Conservation (phyloP, 2,329 filamentous ascomycete species). For the Pseudocercospora crystallina region DNA sequence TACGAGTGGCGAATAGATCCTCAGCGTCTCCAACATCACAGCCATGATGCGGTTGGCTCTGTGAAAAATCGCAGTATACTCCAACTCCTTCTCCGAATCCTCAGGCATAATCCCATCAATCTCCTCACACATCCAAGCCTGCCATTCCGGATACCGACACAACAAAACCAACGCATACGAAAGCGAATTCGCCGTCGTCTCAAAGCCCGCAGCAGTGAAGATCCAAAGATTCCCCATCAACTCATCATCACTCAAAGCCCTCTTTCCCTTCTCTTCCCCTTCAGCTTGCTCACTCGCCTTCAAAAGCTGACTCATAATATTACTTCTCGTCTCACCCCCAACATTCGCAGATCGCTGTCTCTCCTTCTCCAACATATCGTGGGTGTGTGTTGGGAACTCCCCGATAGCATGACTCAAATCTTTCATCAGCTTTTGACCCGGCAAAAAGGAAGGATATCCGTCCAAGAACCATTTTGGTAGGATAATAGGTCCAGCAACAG, state of each 20-base stretch:
- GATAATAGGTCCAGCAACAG: constrained; percentile 27
- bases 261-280: constrained; percentile 12
- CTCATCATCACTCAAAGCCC: constrained; percentile 40
- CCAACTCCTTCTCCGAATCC: constrained; percentile 27
- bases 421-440: constrained; percentile 20
- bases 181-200: constrained; percentile 53
- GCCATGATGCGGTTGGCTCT: constrained; percentile 46
- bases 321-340: constrained; percentile 23
- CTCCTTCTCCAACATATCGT: constrained; percentile 25
- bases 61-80: constrained; percentile 49
- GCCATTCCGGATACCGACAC: constrained; percentile 48
- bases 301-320: constrained; percentile 32
- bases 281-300: constrained; percentile 22
- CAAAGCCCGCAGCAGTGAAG: constrained; percentile 49
- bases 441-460: constrained; percentile 26
- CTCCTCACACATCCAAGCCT: constrained; percentile 55
- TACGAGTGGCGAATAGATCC: constrained; percentile 41
- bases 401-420: constrained; percentile 23
- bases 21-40: constrained; percentile 53
- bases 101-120: constrained; percentile 39
- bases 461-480: constrained; percentile 28
- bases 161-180: constrained; percentile 51
- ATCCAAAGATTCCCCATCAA: constrained; percentile 49
- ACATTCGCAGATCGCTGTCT: constrained; percentile 12
- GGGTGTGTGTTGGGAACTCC: constrained; percentile 30